Base-by-base conservation (phyloP, 148 eudicot genomes). In the Cornus controversa region DNA sequence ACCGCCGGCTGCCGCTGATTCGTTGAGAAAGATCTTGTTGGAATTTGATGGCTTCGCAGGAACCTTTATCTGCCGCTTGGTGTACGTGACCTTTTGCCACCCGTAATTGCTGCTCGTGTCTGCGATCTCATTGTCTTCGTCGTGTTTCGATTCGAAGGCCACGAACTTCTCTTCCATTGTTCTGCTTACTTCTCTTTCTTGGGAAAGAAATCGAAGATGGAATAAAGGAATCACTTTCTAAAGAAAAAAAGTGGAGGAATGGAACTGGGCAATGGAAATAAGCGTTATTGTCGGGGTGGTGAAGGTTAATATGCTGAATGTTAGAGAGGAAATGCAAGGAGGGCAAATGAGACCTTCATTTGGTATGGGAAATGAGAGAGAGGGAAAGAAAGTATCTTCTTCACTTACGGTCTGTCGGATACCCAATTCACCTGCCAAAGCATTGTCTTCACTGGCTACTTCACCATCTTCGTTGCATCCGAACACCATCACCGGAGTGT, bases 41-140 rank as follows among this genome's bases (percentile, higher is more conserved):
- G 87, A 67, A 66, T 77, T 83, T 28, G 80, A 10, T 62, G 77
- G 82, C 53, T 84, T 81, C 26, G 89, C 70, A 70, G 80, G 40
- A 36, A 15, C 9, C 65, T 85, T 89, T 22, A 80, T 83, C 3
- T 86, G 77, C 45, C 83, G 80, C 74, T 89, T 89, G 9, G 81
- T 69, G 79, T 89, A 89, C 37, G 85, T 85, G 24, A 89, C 92
- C 76, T 87, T 89, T 63, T 89, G 88, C 92, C 92, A 89, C 4
- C 90, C 91, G 62, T 89, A 83, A 67, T 78, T 75, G 53, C 60
- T 80, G 73, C 24, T 67, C 75, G 75, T 65, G 75, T 72, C 80
- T 53, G 53, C 34, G 74, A 58, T 68, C 42, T 80, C 85, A 53
- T 69, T 14, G 20, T 78, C 77, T 66, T 77, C 81, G 78, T 57